Evolutionary conservation across 1,284 basidiomycete genomes (phyloP).

Genomic region (Ustilago loliicola): DNA sequence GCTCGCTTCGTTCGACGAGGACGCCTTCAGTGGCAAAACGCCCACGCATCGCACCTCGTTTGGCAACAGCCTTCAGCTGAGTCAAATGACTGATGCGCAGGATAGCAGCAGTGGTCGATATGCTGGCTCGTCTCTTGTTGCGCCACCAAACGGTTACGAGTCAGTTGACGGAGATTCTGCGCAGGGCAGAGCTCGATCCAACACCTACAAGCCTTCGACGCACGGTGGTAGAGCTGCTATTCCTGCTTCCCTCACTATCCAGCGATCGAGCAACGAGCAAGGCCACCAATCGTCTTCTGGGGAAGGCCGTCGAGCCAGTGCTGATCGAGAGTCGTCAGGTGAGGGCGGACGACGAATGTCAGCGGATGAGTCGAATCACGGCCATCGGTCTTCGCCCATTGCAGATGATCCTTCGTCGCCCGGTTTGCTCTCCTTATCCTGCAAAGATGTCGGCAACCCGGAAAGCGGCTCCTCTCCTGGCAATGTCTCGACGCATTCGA

Average conservation of each 20-base stretch:
- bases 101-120: neutral
- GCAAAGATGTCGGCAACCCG: neutral
- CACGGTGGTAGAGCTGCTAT: slow-evolving; percentile 6
- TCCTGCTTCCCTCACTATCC: neutral
- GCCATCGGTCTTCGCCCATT: neutral
- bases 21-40: slow-evolving; percentile 33
- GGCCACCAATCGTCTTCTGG: neutral
- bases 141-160: neutral
- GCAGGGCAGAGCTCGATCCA: slow-evolving; percentile 22
- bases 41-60: slow-evolving; percentile 40
- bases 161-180: slow-evolving; percentile 5
- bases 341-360: neutral
- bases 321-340: neutral
- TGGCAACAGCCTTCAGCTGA: slow-evolving; percentile 5
- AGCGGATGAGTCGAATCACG: neutral
- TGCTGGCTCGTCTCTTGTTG: neutral
- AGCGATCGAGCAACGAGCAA: neutral
- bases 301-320: neutral
- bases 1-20: slow-evolving; percentile 36
- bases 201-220: slow-evolving; percentile 28
- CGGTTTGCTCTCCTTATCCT: slow-evolving; percentile 9
- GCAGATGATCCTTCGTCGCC: slow-evolving; percentile 1
- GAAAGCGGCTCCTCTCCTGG: neutral
- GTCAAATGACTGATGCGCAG: slow-evolving; percentile 1
- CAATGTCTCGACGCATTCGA: neutral